These are phyloP conservation scores for Mrakiaceae sp. DNA, from an alignment of 1,284 basidiomycete species.

Conservation along the genomic window DNA sequence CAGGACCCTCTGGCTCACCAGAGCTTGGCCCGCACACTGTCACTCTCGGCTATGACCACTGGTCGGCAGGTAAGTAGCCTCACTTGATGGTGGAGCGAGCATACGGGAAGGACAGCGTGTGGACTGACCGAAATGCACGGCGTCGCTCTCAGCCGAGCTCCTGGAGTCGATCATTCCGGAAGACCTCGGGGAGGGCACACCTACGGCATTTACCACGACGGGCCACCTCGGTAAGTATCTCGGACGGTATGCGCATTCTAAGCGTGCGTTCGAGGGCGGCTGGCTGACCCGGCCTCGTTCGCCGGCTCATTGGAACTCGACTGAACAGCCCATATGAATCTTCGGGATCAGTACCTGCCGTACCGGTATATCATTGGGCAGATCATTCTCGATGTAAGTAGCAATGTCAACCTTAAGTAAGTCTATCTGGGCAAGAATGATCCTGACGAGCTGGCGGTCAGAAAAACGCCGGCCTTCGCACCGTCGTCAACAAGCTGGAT, in stretches of 20 bases:
- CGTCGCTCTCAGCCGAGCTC: conserved; percentile 54
- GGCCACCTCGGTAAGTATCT: conserved; percentile 70
- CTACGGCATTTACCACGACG: conserved; percentile 73
- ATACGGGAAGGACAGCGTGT: too few relatives aligned
- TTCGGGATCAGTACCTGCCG: conserved; percentile 79
- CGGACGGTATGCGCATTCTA: not conserved
- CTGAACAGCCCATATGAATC: conserved; percentile 61
- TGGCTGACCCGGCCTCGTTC: conserved; percentile 33
- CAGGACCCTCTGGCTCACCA: conserved; percentile 30
- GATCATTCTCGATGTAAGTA: conserved; percentile 73
- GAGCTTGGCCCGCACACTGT: conserved; percentile 47
- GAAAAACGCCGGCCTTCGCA: conserved; percentile 73
- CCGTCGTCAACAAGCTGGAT: conserved; percentile 93
- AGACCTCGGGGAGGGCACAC: conserved; percentile 61
- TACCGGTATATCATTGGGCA: conserved; percentile 86
- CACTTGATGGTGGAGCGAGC: too few relatives aligned
- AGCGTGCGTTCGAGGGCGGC: conserved; percentile 7
- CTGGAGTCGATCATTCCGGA: conserved; percentile 66
- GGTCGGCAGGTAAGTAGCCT: too few relatives aligned
- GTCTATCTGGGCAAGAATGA: too few relatives aligned
- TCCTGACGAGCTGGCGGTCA: conserved; percentile 28
- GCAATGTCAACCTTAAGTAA: not conserved
- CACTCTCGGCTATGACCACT: conserved; percentile 44
- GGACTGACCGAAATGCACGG: not conserved
- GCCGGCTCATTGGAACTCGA: not conserved